These are phyloP conservation scores for Paramecium biaurelia DNA, from an alignment of 73 alveolate species.

Conservation along the genomic window DNA sequence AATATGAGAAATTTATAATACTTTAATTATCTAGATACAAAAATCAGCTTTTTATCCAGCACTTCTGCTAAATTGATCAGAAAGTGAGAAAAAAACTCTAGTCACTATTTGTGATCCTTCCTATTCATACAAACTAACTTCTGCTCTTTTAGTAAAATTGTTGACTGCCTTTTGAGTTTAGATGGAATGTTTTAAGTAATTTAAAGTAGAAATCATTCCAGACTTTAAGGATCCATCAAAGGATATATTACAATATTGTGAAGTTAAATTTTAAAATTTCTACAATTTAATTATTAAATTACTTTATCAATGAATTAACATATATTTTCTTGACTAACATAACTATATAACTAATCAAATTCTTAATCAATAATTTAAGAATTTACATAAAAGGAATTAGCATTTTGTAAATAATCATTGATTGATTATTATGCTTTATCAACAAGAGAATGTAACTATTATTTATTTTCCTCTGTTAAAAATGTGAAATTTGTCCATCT, in stretches of 20 bases:
- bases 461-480: not conserved
- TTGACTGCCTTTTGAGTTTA: not conserved
- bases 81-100: not conserved
- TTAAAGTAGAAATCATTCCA: not conserved
- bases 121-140: not conserved
- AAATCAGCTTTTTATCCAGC: not conserved
- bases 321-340: not conserved
- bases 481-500: slow-evolving; percentile 2
- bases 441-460: not conserved
- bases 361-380: not conserved
- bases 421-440: not conserved
- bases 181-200: not conserved
- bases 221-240: not conserved
- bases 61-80: not conserved
- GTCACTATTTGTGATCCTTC: not conserved
- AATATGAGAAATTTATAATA: not conserved
- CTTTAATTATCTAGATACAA: not conserved
- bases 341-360: not conserved
- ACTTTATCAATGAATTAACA: not conserved
- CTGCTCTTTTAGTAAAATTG: not conserved
- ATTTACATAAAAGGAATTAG: not conserved
- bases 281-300: not conserved
- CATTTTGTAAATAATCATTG: not conserved
- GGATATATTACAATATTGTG: not conserved
- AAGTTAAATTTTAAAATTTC: not conserved